These are phyloP conservation scores for Gaertneriomyces sp. DNA, from an alignment of 192 early-diverging fungal species.

Conservation along the genomic window DNA sequence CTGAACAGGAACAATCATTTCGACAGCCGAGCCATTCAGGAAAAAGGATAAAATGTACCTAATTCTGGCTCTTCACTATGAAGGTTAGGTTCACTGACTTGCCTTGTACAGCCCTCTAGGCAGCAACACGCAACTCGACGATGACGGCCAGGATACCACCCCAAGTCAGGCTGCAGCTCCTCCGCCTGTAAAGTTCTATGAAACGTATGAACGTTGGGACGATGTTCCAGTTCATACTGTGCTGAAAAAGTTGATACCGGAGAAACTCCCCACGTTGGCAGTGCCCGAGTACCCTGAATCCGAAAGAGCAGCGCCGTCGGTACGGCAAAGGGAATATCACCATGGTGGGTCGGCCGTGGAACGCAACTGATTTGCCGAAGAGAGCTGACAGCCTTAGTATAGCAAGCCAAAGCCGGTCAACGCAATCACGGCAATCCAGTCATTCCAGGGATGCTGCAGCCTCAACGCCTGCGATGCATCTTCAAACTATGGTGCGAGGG, in stretches of 20 bases:
- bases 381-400: too few species aligned
- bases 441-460: too few species aligned
- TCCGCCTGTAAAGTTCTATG: conserved; percentile 1
- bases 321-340: too few species aligned
- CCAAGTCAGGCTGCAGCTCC: background rate
- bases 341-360: too few species aligned
- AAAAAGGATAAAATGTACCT: conserved; percentile 17
- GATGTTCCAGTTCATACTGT: conserved; percentile 18
- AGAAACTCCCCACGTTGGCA: background rate
- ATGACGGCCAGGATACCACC: background rate
- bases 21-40: conserved; percentile 15
- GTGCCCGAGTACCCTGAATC: background rate
- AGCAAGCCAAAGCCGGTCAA: too few species aligned
- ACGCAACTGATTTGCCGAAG: too few species aligned
- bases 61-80: background rate
- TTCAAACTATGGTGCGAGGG: too few species aligned
- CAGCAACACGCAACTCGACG: background rate
- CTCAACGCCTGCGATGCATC: too few species aligned
- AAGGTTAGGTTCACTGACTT: background rate
- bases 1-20: too few species aligned
- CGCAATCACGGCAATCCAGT: too few species aligned
- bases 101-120: background rate
- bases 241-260: conserved; percentile 1
- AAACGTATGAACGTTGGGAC: conserved; percentile 7
- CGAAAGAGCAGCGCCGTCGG: too few species aligned